Base-by-base conservation (phyloP, 768 basidiomycete species). In the Crepidotus variabilis region DNA sequence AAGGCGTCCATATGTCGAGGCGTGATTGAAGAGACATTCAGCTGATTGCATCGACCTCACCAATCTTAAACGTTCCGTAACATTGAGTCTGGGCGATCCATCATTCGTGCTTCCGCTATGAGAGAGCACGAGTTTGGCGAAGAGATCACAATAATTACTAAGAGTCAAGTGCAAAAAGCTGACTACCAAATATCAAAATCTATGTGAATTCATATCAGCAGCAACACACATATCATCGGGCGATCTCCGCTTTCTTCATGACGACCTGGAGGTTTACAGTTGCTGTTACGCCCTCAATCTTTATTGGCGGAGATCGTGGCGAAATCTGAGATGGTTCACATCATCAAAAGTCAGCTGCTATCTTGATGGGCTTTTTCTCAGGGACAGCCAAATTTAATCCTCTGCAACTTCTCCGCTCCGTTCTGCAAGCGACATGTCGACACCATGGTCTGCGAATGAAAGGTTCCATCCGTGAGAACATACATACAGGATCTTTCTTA, bases 351-450 rank as follows among this genome's bases (percentile, higher is more conserved):
- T 71, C 69, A 67, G 68, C 69, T 67, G 66, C 61, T 65, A 69
- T 71, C 68, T 67, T 64, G 67, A 72, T 69, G 63, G 45, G 57
- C 64, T 59, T 59, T 58, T 18, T 56, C 66, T 67, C 70, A 72
- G 69, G 72, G 67, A 69, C 71, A 62, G 61, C 58, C 67, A 69
- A 60, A 61, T 61, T 66, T 67, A 66, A 68, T 66, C 65, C 66
- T 65, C 67, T 64, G 62, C 61, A 67, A 71, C 66, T 66, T 70
- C 63, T 64, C 71, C 70, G 68, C 70, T 67, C 71, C 74, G 71
- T 70, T 71, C 73, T 73, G 66, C 66, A 65, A 69, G 74, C 73
- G 75, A 72, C 67, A 57, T 66, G 63, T 60, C 65, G 64, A 65
- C 65, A 57, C 60, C 63, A 64, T 66, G 65, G 65, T 66, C 61